These are phyloP conservation scores for Glebionis coronaria DNA, from an alignment of 129 eudicot species.

Conservation along the genomic window DNA sequence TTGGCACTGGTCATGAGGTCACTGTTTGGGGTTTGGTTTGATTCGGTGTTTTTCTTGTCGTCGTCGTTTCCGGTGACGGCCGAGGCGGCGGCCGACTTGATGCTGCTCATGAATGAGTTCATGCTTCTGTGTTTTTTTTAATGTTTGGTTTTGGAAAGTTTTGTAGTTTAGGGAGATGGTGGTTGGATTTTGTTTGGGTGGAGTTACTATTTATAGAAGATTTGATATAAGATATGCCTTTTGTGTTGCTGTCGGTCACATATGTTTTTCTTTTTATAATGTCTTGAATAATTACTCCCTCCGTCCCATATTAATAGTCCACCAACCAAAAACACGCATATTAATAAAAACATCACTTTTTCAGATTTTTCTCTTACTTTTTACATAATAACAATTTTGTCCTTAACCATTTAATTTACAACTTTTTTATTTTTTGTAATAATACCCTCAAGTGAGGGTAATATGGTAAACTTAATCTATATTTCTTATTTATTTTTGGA, in stretches of 20 bases:
- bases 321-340: too few relatives aligned
- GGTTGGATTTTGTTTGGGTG: not conserved
- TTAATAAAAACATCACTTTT: too few relatives aligned
- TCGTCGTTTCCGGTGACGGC: conserved; percentile 18
- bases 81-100: conserved; percentile 28
- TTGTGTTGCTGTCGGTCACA: not conserved
- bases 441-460: too few relatives aligned
- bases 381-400: too few relatives aligned
- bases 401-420: too few relatives aligned
- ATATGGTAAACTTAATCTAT: too few relatives aligned
- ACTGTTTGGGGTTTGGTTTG: conserved; percentile 17
- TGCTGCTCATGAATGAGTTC: conserved; percentile 22
- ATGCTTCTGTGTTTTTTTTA: conserved; percentile 6
- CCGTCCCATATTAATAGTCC: too few relatives aligned
- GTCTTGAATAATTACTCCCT: too few relatives aligned
- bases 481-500: too few relatives aligned
- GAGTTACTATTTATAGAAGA: not conserved
- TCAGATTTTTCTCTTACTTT: too few relatives aligned
- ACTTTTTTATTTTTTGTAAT: too few relatives aligned
- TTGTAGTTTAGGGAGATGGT: not conserved
- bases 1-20: conserved; percentile 52
- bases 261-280: too few relatives aligned
- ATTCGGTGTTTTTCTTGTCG: conserved; percentile 15
- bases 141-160: not conserved
- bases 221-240: not conserved